Percentiles rank a stretch among this genome's conserved stretches.
Conservation (phyloP, 768 basidiomycete species). For the Mycena capillaripes region DNA sequence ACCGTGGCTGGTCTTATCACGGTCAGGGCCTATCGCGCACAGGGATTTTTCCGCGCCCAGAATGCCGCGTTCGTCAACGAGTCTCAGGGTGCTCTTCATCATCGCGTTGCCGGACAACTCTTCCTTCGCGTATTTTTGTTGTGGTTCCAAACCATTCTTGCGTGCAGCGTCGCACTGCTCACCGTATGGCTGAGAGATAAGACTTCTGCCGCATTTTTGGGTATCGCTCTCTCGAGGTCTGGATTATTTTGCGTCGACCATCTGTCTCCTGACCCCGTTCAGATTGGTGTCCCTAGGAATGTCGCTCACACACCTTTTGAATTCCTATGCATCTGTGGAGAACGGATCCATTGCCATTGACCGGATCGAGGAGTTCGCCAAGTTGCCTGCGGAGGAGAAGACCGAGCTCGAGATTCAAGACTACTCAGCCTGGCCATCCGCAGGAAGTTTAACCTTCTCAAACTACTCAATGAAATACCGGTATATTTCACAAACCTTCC, state of each 20-base stretch:
- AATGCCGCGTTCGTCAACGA: slow-evolving; percentile 25
- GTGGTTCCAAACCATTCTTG: slow-evolving; percentile 30
- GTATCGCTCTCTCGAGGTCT: slow-evolving; percentile 19
- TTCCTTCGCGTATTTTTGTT: slow-evolving; percentile 28
- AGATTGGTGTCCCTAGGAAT: slow-evolving; percentile 22
- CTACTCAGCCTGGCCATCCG: slow-evolving; percentile 22
- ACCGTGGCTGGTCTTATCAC: slow-evolving; percentile 23
- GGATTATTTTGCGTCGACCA: neutral
- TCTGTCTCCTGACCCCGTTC: no score
- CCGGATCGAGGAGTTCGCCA: slow-evolving; percentile 26
- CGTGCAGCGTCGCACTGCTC: slow-evolving; percentile 18
- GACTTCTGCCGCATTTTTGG: slow-evolving; percentile 24
- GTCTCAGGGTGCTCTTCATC: slow-evolving; percentile 27
- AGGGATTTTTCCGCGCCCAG: slow-evolving; percentile 19
- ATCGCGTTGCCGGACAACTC: slow-evolving; percentile 21
- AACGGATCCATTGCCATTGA: slow-evolving; percentile 27
- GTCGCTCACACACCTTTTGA: neutral
- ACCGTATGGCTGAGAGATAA: slow-evolving; percentile 21
- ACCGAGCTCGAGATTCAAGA: neutral
- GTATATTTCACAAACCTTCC: neutral
- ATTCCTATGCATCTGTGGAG: slow-evolving; percentile 18
- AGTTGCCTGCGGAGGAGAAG: slow-evolving; percentile 24
- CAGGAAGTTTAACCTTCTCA: slow-evolving; percentile 8
- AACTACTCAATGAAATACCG: slow-evolving; percentile 30
- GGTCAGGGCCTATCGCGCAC: slow-evolving; percentile 14